Percentiles rank a stretch among this genome's conserved stretches.
Conservation (phyloP, 306 rosid genomes). For the Acacia melanoxylon region DNA sequence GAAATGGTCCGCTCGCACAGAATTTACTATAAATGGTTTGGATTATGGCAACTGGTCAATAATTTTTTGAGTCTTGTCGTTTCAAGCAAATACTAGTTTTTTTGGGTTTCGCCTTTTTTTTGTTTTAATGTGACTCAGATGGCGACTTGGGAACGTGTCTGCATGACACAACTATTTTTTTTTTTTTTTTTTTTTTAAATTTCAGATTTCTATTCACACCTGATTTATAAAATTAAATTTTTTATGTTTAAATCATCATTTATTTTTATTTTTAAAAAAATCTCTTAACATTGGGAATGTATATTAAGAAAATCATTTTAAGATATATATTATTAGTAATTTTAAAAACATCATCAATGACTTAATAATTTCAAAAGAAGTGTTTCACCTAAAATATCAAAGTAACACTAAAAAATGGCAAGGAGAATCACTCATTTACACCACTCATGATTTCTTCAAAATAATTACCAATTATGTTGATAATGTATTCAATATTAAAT, state of each 20-base stretch:
- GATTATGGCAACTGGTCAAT: too few relatives aligned
- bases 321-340: too few relatives aligned
- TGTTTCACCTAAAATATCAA: not conserved
- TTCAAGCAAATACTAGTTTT: constrained; percentile 5
- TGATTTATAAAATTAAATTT: not conserved
- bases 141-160: constrained; percentile 37
- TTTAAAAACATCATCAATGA: not conserved
- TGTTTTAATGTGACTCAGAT: constrained; percentile 34
- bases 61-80: not conserved
- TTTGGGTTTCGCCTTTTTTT: not conserved
- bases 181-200: not conserved
- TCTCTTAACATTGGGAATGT: too few relatives aligned
- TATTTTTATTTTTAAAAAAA: too few relatives aligned
- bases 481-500: not conserved
- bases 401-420: not conserved
- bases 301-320: not conserved
- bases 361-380: not conserved
- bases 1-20: too few relatives aligned
- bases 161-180: constrained; percentile 11
- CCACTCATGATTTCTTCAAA: not conserved
- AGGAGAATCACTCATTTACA: not conserved
- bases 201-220: not conserved
- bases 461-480: not conserved
- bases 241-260: too few relatives aligned
- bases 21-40: too few relatives aligned